phyloP scores from a whole-genome alignment of 2,329 filamentous ascomycete species.

The Penicillium sp. region DNA sequence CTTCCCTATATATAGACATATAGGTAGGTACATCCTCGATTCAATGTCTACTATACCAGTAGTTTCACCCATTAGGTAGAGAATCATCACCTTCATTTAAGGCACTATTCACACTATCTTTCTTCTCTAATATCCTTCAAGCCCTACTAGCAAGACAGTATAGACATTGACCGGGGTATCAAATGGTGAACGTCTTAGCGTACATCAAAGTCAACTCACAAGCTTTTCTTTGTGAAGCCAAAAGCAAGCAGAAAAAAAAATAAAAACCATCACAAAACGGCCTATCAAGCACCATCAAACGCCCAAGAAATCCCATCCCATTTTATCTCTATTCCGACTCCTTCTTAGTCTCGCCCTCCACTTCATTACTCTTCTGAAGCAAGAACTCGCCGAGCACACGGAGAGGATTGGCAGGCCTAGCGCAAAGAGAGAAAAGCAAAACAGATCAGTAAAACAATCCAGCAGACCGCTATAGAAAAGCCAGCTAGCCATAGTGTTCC shows the following conservation, averaged over 20 bases:
- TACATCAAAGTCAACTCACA: neutral
- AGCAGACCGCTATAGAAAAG: neutral
- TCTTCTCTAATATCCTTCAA: neutral
- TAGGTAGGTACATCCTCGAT: neutral
- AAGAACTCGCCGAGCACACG: constrained; percentile 69
- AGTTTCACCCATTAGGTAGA: neutral
- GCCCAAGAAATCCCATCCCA: constrained; percentile 1
- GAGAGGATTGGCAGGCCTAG: constrained; percentile 65
- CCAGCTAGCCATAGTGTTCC: neutral
- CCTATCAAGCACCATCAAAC: constrained; percentile 4
- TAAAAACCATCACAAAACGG: neutral
- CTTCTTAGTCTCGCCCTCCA: constrained; percentile 49
- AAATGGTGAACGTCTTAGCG: neutral
- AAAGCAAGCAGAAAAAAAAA: neutral
- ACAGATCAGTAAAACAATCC: neutral
- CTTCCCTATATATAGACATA: neutral
- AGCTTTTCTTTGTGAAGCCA: neutral
- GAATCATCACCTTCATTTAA: neutral
- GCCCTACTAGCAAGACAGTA: neutral
- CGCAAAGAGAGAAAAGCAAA: neutral
- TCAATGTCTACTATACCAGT: neutral
- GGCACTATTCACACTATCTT: neutral
- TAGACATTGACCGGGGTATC: neutral
- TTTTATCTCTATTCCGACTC: constrained; percentile 24
- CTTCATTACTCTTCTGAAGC: constrained; percentile 64